Evolutionary conservation across 1,284 basidiomycete species (phyloP), one percentile per base, ranked within the genome.

Genomic region (Tremellales sp.): DNA sequence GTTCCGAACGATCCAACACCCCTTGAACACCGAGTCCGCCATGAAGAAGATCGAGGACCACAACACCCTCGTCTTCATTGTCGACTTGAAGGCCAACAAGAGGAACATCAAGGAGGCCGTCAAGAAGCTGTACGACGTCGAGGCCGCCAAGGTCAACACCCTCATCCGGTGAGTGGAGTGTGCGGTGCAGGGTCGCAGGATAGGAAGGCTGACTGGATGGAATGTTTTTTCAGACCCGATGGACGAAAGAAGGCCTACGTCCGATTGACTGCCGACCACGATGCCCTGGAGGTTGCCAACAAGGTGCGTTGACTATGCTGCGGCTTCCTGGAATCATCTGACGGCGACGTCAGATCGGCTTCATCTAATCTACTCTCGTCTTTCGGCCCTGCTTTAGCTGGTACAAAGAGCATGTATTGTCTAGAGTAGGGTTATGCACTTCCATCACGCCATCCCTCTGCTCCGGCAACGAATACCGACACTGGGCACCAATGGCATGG

Each of bases 191-290:
- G 29, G 10, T 31, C 10, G 10, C 29, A 10, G 16, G 29, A 31
- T 16, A 10, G 29, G 29, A 10, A 31, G 10, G 10, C 10, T 31
- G 29, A 16, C 16, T 31, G 10, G 10, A 16, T 16, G 16, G 37
- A 39, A 24, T 12, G 8, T 6, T 21, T 31, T 25, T 44, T 2
- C 56, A 91, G 90, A 73, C 95, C 94, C 50, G 95, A 98, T 68
- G 94, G 95, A 51, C 91, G 87, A 83, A 98, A 98, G 83, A 98
- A 98, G 86, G 94, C 94, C 41, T 98, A 95, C 74, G 91, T 97
- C 50, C 84, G 92, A 45, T 78, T 98, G 67, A 89, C 91, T 31
- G 76, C 93, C 27, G 94, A 97, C 78, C 88, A 94, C 75, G 94
- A 98, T 70, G 94, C 94, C 42, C 78, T 97, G 62, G 94, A 98